Base-by-base conservation (phyloP, 495 filamentous ascomycete genomes). In the Tuber calosporum region DNA sequence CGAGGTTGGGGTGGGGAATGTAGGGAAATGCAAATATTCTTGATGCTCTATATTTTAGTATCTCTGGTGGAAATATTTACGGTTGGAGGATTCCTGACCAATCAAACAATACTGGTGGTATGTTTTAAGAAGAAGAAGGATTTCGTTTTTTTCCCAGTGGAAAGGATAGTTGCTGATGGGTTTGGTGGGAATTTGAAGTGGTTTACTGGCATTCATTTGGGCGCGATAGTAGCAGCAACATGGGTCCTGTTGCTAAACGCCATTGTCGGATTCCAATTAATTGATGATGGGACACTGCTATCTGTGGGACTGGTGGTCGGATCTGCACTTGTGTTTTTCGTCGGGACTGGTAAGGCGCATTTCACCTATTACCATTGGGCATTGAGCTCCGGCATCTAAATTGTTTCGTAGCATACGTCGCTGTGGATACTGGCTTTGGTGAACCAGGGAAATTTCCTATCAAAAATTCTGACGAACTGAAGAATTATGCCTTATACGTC, bases 21-120 rank as follows among this genome's bases (percentile, higher is more conserved):
- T 77, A 97, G 95, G 82, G 95, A 99, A 80, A 98, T 98, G 84
- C 95, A 99, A 87, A 81, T 97, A 53, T 97, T 98, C 83, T 86
- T 99, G 36, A 62, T 93, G 30, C 90, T 91, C 48, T 99, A 93
- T 80, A 91, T 97, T 66, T 84, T 99, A 41, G 89, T 98, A 74
- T 88, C 90, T 80, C 93, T 99, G 78, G 96, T 93, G 82, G 95
- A 99, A 81, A 97, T 99, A 78, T 97, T 99, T 83, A 92, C 92
- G 2, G 88, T 97, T 38, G 95, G 95, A 73, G 91, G 90, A 68
- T 93, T 99, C 58, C 39, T 82, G 37, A 77, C 45, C 26, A 74
- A 75, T 69, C 41, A 73, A 30, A 73, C 43, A 43, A 43, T 78
- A n/a, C 62, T 81, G 69, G 79, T 81, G 70, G 78, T 79, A 79